Base-by-base conservation (phyloP, 2,329 filamentous ascomycete species). In the Ophiostoma angusticollis region DNA sequence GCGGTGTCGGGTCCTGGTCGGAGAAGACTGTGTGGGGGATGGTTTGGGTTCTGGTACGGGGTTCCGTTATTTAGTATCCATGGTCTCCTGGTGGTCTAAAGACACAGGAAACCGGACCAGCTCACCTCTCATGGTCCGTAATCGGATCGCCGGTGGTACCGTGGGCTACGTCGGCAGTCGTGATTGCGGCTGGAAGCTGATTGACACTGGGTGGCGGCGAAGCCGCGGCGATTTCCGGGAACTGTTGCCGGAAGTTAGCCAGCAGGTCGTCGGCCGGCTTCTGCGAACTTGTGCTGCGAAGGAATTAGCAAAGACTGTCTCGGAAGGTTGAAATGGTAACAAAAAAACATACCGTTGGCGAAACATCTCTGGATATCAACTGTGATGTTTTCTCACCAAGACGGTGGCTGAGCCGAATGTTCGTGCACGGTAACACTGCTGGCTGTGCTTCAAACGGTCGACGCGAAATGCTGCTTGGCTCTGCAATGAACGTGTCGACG, bases 231-330 rank as follows among this genome's bases (percentile, higher is more conserved):
- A 70, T 64, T 45, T 87, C 76, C 33, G 84, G 81, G 54, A 93
- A 94, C 49, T 75, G 78, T 53, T 84, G 75, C 58, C 83, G 83
- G 63, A 94, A 94, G 58, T 76, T 78, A 60, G 78, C 78, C 57
- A 91, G 78, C 54, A 94, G 71, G 52, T 87, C 84, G 55, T 87
- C 82, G 58, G 76, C 78, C 40, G 86, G 86, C 65, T 93, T 93
- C 60, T 86, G 83, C 40, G 82, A 78, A 58, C 74, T 85, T 54
- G 74, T 83, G 62, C 80, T 84, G 31, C 13, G 11, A 9, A 3
- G 9, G 13, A 43, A 31, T 33, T 13, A 43, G 41, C 22, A 30
- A 6, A n/a, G 9, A 11, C 8, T 28, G 6, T 30, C 5, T 4
- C n/a, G 4, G 28, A 14, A 7, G 14, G 14, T 17, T n/a, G 16